Conservation (phyloP, 208 protist species). For the Acanthamoeba triangularis region DNA sequence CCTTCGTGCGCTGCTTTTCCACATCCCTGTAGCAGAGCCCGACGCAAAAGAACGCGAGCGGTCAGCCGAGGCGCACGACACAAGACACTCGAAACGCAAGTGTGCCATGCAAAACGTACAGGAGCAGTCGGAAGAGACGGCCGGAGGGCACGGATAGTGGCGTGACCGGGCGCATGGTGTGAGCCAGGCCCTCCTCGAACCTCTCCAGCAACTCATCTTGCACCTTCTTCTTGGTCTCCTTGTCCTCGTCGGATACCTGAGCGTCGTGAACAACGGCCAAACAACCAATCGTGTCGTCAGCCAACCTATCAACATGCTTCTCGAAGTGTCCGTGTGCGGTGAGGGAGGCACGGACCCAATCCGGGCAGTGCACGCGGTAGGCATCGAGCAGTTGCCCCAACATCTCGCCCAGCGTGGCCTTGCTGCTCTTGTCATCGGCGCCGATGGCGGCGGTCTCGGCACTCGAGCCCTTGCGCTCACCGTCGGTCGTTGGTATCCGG, state of each 20-base stretch:
- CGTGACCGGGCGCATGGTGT: slow-evolving; percentile 46
- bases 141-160: neutral
- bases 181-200: slow-evolving; percentile 47
- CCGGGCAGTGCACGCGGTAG: slow-evolving; percentile 40
- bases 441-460: neutral
- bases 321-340: no score
- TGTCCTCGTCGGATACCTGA: slow-evolving; percentile 68
- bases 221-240: slow-evolving; percentile 50
- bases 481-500: neutral
- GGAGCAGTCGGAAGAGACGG: slow-evolving; percentile 12
- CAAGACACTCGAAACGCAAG: no score
- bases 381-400: slow-evolving; percentile 23
- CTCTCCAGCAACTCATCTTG: slow-evolving; percentile 57
- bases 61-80: neutral
- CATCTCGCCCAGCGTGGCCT: slow-evolving; percentile 33
- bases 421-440: neutral
- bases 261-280: no score
- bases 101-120: slow-evolving; percentile 15
- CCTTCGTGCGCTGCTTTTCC: slow-evolving; percentile 61
- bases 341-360: neutral
- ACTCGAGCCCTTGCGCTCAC: neutral
- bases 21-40: slow-evolving; percentile 4
- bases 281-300: no score
- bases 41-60: no score
- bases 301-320: no score